Base-by-base conservation (phyloP, 345 rosid species). In the Citrus cavaleriei region DNA sequence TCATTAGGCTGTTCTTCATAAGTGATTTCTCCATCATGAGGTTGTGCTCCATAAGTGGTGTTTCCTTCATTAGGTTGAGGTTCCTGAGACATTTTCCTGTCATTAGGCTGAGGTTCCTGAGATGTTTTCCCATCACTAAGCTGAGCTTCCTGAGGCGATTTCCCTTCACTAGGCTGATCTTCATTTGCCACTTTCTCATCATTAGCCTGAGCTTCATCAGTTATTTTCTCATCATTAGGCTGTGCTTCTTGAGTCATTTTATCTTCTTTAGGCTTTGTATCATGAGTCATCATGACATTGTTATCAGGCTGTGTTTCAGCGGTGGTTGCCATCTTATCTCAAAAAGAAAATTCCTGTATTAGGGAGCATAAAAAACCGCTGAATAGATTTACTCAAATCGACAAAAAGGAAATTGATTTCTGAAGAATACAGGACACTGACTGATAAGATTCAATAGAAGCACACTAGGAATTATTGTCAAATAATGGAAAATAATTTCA, bases 271-370 rank as follows among this genome's bases (percentile, higher is more conserved):
- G 46, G 78, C 34, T 75, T 61, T 10, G 28, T 7, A 61, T 60
- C 77, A 16, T n/a, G 77, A 25, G 37, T 40, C 40, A 18, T 40
- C 3, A 40, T 49, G 35, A 42, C 34, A 40, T 24, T 69, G 58
- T 40, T 69, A 42, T 69, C 72, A 25, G 57, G 21, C 72, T 69
- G 72, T 42, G 65, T 74, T 54, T 79, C 82, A n/a, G 76, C 89
- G 4, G 27, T 57, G 54, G 82, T 77, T 14, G 75, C 82, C 82
- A 85, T 83, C 78, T 78, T 80, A 59, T 73, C 70, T 76, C 72
- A 61, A 60, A 34, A 79, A 55, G 55, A 55, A 58, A 78, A 69
- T n/a, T 69, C 82, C 85, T 80, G 64, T 59, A 25, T 35, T 27
- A 46, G 40, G 16, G n/a, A 83, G 67, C 18, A 63, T 66, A 77